Evolutionary conservation across 306 rosid species (phyloP), one percentile per base, ranked within the genome.

Genomic region (Neltuma alba): DNA sequence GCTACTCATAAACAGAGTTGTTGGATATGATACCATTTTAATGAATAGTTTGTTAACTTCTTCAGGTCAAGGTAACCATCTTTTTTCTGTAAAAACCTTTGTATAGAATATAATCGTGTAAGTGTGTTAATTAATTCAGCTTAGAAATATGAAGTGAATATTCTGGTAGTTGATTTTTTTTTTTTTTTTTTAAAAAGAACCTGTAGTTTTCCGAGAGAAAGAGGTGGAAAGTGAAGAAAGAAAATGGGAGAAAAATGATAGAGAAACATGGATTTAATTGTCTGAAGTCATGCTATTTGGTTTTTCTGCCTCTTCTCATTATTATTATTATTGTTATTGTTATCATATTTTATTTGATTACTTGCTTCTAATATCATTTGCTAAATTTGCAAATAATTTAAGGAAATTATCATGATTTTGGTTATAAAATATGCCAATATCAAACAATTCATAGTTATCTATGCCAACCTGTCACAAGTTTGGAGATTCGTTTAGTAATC

Each of bases 1-100:
- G 78, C 90, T 96, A 37, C 97, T 96, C 76, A 91, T 96, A 80
- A 93, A 96, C 91, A 89, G 97, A 86, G 83, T 96, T 86, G 99
- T 96, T 30, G 98, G 98, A 80, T 96, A 96, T 87, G 99, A 96
- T 90, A 96, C 99, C 9, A 96, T 96, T 81, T 89, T 96, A 91
- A 96, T 96, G 86, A 96, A 96, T 80, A 96, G 98, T 84, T 86
- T 96, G 80, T 85, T 96, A 86, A 93, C 88, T 78, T 96, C 97
- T 86, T 91, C 97, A 64, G 94, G 98, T 82, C 97, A 88, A 93
- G 99, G 99, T 96, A 91, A 83, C 71, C 55, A 21, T 18, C 79
- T 83, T 54, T 31, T 77, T 31, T 74, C 20, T 34, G 64, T 50
- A 72, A 41, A 74, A 77, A 83, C 75, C 55, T 61, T 28, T 77